Evolutionary conservation across 176 grass and related monocot genomes (phyloP).

Genomic region (Stipa capillata): DNA sequence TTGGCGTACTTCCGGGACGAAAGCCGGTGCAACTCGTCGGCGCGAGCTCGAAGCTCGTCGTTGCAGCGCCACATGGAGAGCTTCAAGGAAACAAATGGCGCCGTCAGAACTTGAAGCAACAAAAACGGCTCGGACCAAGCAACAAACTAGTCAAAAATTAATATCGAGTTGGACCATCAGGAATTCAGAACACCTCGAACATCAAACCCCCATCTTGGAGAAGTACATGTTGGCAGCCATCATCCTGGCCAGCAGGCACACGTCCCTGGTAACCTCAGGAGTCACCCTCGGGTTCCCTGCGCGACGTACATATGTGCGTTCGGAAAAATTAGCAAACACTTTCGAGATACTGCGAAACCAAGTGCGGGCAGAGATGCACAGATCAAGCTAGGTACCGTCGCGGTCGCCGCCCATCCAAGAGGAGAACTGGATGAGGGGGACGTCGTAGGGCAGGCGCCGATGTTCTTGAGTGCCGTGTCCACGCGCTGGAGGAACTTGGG

Average conservation of each 20-base stretch:
- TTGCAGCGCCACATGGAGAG: conserved; percentile 81
- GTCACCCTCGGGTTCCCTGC: conserved; percentile 71
- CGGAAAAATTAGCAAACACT: background rate
- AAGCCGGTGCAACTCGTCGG: conserved; percentile 38
- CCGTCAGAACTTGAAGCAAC: background rate
- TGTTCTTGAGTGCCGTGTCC: too few relatives aligned
- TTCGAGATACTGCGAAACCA: too few relatives aligned
- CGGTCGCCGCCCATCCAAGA: too few relatives aligned
- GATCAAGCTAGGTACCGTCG: too few relatives aligned
- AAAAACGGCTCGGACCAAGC: background rate
- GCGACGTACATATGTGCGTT: too few relatives aligned
- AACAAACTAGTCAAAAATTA: background rate
- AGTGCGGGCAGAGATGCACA: too few relatives aligned
- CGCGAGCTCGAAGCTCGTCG: conserved; percentile 48
- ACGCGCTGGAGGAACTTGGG: background rate
- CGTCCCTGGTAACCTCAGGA: conserved; percentile 70
- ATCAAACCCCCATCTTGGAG: conserved; percentile 69
- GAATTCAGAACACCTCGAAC: conserved; percentile 53
- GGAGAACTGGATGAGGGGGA: background rate
- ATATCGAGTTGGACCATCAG: background rate
- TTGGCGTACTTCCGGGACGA: conserved; percentile 52
- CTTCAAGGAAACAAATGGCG: background rate
- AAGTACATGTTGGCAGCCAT: conserved; percentile 80
- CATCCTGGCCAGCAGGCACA: conserved; percentile 75
- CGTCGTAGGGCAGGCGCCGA: too few relatives aligned